These are phyloP conservation scores for Carex kokanica DNA, from an alignment of 176 grass and related monocot genomes.

Conservation along the genomic window DNA sequence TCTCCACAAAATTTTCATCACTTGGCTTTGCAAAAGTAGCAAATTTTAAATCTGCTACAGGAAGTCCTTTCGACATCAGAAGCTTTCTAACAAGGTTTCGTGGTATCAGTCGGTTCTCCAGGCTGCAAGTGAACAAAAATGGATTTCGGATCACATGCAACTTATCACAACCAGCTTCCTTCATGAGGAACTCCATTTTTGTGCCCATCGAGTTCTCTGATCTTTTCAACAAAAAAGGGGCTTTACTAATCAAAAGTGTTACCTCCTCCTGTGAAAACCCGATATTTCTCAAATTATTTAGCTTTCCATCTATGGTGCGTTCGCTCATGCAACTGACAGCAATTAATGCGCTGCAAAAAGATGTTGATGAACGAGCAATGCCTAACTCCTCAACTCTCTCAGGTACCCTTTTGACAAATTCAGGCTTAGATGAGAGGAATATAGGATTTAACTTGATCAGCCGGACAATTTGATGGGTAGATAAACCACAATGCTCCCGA, in stretches of 20 bases:
- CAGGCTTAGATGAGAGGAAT: background rate
- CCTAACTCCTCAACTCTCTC: background rate
- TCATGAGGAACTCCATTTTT: background rate
- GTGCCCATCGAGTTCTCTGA: background rate
- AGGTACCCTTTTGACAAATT: background rate
- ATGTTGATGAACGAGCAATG: background rate
- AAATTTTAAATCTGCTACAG: background rate
- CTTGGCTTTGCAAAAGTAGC: background rate
- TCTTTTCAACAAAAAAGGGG: background rate
- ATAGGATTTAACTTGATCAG: background rate
- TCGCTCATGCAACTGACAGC: background rate
- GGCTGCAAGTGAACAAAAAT: background rate
- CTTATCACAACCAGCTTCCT: background rate
- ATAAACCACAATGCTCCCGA: conserved; percentile 22
- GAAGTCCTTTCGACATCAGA: background rate
- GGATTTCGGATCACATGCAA: background rate
- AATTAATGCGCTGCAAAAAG: background rate
- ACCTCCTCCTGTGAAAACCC: background rate
- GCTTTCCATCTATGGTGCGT: background rate
- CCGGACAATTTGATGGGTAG: conserved; percentile 19
- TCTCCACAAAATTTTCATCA: background rate
- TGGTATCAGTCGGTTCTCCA: background rate
- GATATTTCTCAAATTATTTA: background rate
- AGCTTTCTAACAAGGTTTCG: background rate
- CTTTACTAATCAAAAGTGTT: background rate